These are phyloP conservation scores for Starmera dryadoides DNA, from an alignment of 805 yeast species.

Conservation along the genomic window DNA sequence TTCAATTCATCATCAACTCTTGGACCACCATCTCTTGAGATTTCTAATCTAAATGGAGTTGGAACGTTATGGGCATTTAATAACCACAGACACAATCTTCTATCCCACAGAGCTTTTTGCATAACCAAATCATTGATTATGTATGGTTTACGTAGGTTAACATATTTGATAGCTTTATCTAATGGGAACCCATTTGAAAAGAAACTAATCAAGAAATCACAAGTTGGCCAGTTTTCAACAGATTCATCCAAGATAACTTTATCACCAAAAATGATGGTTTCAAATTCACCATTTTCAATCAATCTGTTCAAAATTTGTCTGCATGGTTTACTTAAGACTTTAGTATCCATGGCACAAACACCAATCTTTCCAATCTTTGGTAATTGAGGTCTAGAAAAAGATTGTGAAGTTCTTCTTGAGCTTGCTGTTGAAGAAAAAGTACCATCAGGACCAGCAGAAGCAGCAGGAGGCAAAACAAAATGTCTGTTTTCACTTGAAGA, in stretches of 20 bases:
- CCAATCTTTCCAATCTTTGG: constrained; percentile 90
- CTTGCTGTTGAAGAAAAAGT: constrained; percentile 4
- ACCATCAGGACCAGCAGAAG: constrained; percentile 4
- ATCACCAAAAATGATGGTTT: constrained; percentile 94
- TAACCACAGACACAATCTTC: constrained; percentile 77
- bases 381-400: constrained; percentile 30
- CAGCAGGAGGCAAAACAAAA: constrained; percentile 18
- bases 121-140: constrained; percentile 80
- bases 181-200: constrained; percentile 96
- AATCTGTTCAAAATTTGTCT: constrained; percentile 81
- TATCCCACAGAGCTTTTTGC: constrained; percentile 97
- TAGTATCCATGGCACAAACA: constrained; percentile 98
- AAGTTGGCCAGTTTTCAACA: constrained; percentile 97
- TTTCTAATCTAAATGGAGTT: constrained; percentile 82
- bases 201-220: constrained; percentile 90
- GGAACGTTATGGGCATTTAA: constrained; percentile 80
- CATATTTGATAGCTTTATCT: constrained; percentile 90
- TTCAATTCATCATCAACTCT: constrained; percentile 62
- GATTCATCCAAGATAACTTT: constrained; percentile 90
- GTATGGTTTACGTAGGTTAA: constrained; percentile 82
- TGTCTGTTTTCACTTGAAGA: constrained; percentile 40
- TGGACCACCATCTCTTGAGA: constrained; percentile 97
- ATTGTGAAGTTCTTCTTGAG: constrained; percentile 8
- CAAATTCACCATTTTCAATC: constrained; percentile 92
- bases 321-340: constrained; percentile 93